Evolutionary conservation across 225 moss, liverwort and hornwort genomes (phyloP).

Genomic region (Lunularia cruciata): DNA sequence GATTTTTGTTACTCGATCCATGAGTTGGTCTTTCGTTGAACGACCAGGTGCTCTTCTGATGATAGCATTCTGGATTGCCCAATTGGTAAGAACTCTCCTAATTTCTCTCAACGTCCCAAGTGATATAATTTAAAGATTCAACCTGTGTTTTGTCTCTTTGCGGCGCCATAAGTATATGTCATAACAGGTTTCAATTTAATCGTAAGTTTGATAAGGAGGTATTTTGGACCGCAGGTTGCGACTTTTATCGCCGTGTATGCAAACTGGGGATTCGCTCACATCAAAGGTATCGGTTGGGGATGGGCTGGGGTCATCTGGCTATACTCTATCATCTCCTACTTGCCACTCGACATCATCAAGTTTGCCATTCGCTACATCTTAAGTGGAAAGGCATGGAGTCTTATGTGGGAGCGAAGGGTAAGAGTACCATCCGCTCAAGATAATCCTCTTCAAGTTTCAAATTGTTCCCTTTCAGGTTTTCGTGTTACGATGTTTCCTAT

Average conservation of each 20-base stretch:
- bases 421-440: not conserved
- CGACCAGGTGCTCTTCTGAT: constrained; percentile 25
- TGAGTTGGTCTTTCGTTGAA: constrained; percentile 26
- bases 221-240: constrained; percentile 32
- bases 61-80: constrained; percentile 24
- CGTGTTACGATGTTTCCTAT: too few species aligned
- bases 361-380: constrained; percentile 43
- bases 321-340: constrained; percentile 36
- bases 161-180: too few species aligned
- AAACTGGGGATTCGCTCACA: constrained; percentile 37
- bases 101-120: not conserved
- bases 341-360: constrained; percentile 47
- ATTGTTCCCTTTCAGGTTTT: too few species aligned
- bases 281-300: constrained; percentile 42
- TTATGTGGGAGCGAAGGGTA: constrained; percentile 40
- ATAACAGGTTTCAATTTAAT: not conserved
- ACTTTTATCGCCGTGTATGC: constrained; percentile 48
- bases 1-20: constrained; percentile 30
- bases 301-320: constrained; percentile 50
- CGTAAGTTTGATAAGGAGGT: not conserved
- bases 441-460: too few species aligned
- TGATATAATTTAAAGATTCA: not conserved
- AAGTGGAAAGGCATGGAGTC: constrained; percentile 81
- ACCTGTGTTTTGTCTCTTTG: not conserved
- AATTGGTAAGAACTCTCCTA: constrained; percentile 3